Percentiles rank a stretch among this genome's conserved stretches.
phyloP scores from a whole-genome alignment of 2,329 filamentous ascomycete species.

The Xylariomycetidae sp. region DNA sequence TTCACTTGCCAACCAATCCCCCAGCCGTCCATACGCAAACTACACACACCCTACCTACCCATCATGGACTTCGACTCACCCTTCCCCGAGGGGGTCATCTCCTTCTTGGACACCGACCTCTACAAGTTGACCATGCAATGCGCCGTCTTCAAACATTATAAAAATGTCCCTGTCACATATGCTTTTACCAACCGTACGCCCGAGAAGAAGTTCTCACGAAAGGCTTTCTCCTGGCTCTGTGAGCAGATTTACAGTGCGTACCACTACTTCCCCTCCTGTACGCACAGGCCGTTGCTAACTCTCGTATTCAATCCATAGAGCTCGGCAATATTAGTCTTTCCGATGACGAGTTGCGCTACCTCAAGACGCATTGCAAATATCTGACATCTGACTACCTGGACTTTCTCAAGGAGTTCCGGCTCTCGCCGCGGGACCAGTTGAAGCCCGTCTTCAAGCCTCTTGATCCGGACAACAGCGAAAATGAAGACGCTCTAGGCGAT shows the following conservation, averaged over 20 bases:
- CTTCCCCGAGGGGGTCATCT: constrained; percentile 70
- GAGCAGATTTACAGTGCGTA: constrained; percentile 70
- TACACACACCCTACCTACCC: no score
- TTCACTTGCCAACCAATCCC: no score
- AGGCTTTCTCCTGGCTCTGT: constrained; percentile 79
- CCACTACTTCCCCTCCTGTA: constrained; percentile 8
- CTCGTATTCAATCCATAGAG: constrained; percentile 42
- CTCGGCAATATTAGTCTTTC: constrained; percentile 77
- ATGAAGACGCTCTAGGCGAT: constrained; percentile 66
- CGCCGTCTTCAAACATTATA: constrained; percentile 88
- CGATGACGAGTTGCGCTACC: constrained; percentile 71
- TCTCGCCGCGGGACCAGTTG: constrained; percentile 77
- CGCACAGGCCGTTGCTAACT: no score
- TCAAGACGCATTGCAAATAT: constrained; percentile 75
- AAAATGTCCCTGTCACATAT: constrained; percentile 76
- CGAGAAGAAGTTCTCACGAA: constrained; percentile 81
- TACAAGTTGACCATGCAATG: constrained; percentile 99
- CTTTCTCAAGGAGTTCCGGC: constrained; percentile 75
- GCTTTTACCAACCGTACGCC: constrained; percentile 93
- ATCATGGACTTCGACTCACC: constrained; percentile 62
- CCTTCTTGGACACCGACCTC: constrained; percentile 74
- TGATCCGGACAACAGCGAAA: constrained; percentile 50
- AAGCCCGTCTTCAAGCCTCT: constrained; percentile 58
- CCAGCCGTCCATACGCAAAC: no score
- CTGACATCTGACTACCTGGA: constrained; percentile 70